Evolutionary conservation across 192 early-diverging fungal species (phyloP).

Genomic region (Entomortierella beljakovae): DNA sequence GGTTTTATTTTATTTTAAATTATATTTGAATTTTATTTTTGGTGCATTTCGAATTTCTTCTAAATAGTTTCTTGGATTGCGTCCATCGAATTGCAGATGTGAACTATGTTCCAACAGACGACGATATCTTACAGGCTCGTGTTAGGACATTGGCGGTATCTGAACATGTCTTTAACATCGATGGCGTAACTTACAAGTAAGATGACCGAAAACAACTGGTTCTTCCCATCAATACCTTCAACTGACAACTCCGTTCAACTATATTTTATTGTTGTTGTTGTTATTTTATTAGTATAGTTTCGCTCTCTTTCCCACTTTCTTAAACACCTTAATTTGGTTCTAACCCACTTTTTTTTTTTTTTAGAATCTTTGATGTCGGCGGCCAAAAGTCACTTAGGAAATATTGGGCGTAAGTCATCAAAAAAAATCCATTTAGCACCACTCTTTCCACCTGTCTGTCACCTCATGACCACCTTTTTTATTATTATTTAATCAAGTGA

Average conservation of each 20-base stretch:
- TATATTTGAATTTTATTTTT: neutral
- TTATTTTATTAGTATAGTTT: neutral
- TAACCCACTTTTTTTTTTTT: neutral
- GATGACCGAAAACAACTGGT: too few relatives aligned
- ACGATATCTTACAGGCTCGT: constrained; percentile 77
- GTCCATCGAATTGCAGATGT: constrained; percentile 62
- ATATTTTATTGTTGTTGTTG: neutral
- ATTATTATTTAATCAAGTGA: neutral
- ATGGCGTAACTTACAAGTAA: constrained; percentile 62
- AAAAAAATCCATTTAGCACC: neutral
- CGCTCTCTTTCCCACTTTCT: neutral
- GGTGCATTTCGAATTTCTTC: too few relatives aligned
- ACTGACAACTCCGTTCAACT: neutral
- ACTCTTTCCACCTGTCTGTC: neutral
- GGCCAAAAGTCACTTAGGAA: constrained; percentile 74
- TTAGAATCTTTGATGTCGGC: constrained; percentile 77
- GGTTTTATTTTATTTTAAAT: neutral
- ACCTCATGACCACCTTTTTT: neutral
- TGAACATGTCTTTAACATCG: constrained; percentile 74
- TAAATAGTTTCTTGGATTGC: constrained; percentile 61
- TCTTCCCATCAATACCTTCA: too few relatives aligned
- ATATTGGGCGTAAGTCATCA: constrained; percentile 69
- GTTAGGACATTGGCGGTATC: constrained; percentile 79
- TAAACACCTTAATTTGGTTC: neutral
- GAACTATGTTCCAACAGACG: constrained; percentile 70